These are phyloP conservation scores for Vitis riparia DNA, from an alignment of 164 flowering plant species.

Conservation along the genomic window DNA sequence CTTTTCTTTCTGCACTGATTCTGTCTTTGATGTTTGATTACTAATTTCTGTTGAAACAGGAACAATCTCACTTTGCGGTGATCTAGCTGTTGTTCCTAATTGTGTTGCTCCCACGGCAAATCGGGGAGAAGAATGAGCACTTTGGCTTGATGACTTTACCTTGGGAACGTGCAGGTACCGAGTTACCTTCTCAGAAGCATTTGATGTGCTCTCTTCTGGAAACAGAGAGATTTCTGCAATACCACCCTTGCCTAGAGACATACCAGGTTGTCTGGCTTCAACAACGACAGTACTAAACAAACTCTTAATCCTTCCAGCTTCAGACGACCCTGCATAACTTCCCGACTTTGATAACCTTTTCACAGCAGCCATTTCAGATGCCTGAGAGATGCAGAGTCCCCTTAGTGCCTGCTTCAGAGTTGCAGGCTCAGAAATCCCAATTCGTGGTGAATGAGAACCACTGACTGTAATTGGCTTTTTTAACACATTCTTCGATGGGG, in stretches of 20 bases:
- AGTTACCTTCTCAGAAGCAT: slow-evolving; percentile 15
- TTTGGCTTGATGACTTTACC: slow-evolving; percentile 25
- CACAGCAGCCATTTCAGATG: slow-evolving; percentile 77
- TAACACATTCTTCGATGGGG: slow-evolving; percentile 25
- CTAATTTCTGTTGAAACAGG: slow-evolving; percentile 19
- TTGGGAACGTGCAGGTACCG: slow-evolving; percentile 15
- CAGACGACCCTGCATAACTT: slow-evolving; percentile 39
- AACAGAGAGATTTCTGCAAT: slow-evolving; percentile 30
- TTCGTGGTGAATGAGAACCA: slow-evolving; percentile 39
- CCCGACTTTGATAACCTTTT: slow-evolving; percentile 44
- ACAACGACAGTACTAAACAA: slow-evolving; percentile 35
- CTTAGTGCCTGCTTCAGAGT: slow-evolving; percentile 66
- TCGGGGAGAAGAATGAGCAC: slow-evolving; percentile 20
- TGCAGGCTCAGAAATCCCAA: slow-evolving; percentile 52
- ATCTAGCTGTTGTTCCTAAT: neutral
- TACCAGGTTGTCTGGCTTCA: slow-evolving; percentile 37
- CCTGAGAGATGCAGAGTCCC: slow-evolving; percentile 65
- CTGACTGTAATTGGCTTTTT: slow-evolving; percentile 47
- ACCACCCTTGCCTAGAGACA: slow-evolving; percentile 20
- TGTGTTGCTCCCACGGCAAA: neutral
- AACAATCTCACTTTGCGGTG: slow-evolving; percentile 6
- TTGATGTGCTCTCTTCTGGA: slow-evolving; percentile 32
- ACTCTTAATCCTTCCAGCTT: slow-evolving; percentile 49
- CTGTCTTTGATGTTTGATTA: slow-evolving; percentile 11
- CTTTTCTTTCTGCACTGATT: slow-evolving; percentile 15